A percentile compares a stretch with the other conserved stretches of the same genome.
Evolutionary conservation across 495 filamentous ascomycete genomes (phyloP).

Genomic region (Chaetomium fimeti): DNA sequence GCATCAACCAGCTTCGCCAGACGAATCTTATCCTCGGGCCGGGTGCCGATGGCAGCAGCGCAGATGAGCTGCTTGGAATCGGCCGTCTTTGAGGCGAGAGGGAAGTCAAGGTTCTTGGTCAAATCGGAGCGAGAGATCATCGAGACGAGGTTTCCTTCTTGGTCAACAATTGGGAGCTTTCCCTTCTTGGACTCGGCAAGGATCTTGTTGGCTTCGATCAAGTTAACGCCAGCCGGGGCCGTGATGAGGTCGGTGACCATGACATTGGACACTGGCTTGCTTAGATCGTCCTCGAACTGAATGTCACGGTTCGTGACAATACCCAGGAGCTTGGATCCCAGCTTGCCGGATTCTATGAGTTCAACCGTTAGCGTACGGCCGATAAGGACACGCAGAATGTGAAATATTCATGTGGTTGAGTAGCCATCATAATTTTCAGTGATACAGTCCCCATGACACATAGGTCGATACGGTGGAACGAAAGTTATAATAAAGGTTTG

Average conservation of each 20-base stretch:
- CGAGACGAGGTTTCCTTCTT: slow-evolving; percentile 80
- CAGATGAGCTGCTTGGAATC: slow-evolving; percentile 97
- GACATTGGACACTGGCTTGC: slow-evolving; percentile 76
- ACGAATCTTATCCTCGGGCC: slow-evolving; percentile 83
- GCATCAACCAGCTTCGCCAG: slow-evolving; percentile 89
- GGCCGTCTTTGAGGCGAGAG: slow-evolving; percentile 92
- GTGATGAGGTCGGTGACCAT: slow-evolving; percentile 97
- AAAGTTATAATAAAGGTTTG: slow-evolving; percentile 84
- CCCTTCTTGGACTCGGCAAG: slow-evolving; percentile 96
- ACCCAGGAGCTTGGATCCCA: slow-evolving; percentile 90
- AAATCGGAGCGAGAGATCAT: slow-evolving; percentile 95
- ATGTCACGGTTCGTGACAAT: slow-evolving; percentile 98
- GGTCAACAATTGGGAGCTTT: slow-evolving; percentile 95
- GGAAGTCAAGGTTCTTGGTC: slow-evolving; percentile 98
- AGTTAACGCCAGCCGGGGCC: slow-evolving; percentile 76
- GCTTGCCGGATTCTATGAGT: slow-evolving; percentile 76
- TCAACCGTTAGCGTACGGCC: slow-evolving; percentile 33
- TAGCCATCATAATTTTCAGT: slow-evolving; percentile 42
- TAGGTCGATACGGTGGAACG: slow-evolving; percentile 96
- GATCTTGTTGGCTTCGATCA: slow-evolving; percentile 87
- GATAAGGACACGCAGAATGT: slow-evolving; percentile 22
- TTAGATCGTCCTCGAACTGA: slow-evolving; percentile 78
- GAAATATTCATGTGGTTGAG: slow-evolving; percentile 27
- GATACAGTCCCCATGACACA: slow-evolving; percentile 75
- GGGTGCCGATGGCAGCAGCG: slow-evolving; percentile 91